Base-by-base conservation (phyloP, 441 rosid genomes). In the Adansonia grandidieri region DNA sequence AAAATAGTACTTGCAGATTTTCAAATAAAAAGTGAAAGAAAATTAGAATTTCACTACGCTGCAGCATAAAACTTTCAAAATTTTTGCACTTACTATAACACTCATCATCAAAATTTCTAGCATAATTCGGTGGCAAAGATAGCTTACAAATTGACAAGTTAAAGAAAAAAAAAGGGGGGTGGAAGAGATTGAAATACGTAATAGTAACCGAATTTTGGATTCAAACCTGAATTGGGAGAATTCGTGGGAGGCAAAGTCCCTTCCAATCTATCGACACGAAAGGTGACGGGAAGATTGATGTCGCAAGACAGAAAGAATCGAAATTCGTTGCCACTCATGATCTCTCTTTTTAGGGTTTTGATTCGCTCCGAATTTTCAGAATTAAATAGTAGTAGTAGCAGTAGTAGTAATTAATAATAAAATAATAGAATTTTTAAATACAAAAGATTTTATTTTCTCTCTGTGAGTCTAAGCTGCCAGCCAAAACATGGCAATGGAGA, bases 231-330 rank as follows among this genome's bases (percentile, higher is more conserved):
- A 84, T 83, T 82, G 56, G 89, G 76, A n/a, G 90, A 83, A 48
- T 82, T 84, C 14, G 84, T 44, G 42, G 84, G 79, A 76, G 97
- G 94, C 66, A 93, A 73, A 79, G 69, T 77, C 77, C 99, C 98
- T 79, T 93, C 96, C 67, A 96, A 86, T 81, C 92, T 86, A 85
- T 94, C 98, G 77, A 94, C 88, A 20, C 97, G 93, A 64, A 96
- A 93, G 64, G 98, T 92, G 28, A 93, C 92, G 4, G 98, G 98
- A 6, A 88, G 91, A 82, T 96, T 93, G 92, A 96, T 88, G 82
- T 96, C 99, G 87, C 95, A 91, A 20, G 99, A 94, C 74, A 96
- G 81, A 89, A 94, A 94, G 91, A 94, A 94, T 2, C 98, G 94
- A 80, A 94, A 94, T 86, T 94, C 99, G 90, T 89, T 94, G 51